Evolutionary conservation across 2,329 filamentous ascomycete genomes (phyloP).

Genomic region (Bipolaris oryzae): DNA sequence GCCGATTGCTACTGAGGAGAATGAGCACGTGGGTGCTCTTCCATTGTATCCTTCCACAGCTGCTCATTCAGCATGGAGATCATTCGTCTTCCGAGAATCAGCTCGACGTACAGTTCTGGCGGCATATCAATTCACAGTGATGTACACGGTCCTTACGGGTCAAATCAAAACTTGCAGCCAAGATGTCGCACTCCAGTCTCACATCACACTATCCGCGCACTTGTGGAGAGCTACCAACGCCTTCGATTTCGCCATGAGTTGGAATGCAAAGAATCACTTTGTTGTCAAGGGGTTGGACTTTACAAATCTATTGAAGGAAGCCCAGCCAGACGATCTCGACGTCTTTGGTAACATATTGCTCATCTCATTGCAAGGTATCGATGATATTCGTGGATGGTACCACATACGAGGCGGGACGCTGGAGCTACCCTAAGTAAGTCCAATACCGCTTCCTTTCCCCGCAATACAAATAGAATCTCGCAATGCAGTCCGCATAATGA

Average conservation of each 20-base stretch:
- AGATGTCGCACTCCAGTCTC: conserved; percentile 12
- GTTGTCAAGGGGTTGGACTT: conserved; percentile 40
- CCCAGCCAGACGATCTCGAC: conserved; percentile 37
- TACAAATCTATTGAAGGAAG: conserved; percentile 27
- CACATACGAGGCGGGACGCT: conserved; percentile 27
- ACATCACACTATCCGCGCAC: conserved; percentile 35
- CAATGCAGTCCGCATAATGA: background rate
- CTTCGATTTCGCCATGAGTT: conserved; percentile 40
- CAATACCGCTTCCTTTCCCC: background rate
- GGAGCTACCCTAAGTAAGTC: background rate
- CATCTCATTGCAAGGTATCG: conserved; percentile 32
- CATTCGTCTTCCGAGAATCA: conserved; percentile 62
- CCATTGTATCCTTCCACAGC: conserved; percentile 50
- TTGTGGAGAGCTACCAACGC: conserved; percentile 39
- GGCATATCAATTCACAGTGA: conserved; percentile 52
- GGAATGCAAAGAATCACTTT: conserved; percentile 40
- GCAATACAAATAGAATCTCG: background rate
- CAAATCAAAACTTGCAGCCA: conserved; percentile 21
- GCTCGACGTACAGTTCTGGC: conserved; percentile 59
- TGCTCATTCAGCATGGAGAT: conserved; percentile 54
- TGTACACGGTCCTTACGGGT: conserved; percentile 30
- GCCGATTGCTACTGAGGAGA: conserved; percentile 15
- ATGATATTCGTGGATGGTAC: conserved; percentile 42
- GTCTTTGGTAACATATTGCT: conserved; percentile 39
- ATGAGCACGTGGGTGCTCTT: conserved; percentile 29